phyloP scores from a whole-genome alignment of 139 green algal genomes.

The Chlorella vulgaris region DNA sequence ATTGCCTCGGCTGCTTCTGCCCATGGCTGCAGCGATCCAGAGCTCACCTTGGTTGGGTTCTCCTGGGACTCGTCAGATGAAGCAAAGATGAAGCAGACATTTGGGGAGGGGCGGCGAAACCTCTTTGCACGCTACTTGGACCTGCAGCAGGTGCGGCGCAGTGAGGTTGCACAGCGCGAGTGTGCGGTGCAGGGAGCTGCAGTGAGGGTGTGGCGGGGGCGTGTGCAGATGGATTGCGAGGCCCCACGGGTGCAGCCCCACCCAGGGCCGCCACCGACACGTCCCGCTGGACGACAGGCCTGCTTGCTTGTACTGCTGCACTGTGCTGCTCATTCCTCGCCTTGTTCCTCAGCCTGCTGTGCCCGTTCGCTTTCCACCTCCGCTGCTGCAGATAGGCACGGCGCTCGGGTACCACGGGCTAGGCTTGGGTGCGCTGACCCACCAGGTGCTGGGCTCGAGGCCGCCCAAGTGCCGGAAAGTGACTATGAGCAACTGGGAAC shows the following conservation, averaged over 20 bases:
- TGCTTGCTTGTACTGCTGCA: no score
- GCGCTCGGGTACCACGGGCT: conserved; percentile 31
- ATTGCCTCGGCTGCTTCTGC: background rate
- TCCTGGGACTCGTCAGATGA: conserved; percentile 46
- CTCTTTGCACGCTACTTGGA: conserved; percentile 41
- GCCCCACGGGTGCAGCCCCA: no score
- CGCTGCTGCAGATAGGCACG: conserved; percentile 12
- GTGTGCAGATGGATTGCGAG: no score
- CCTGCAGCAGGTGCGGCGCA: conserved; percentile 34
- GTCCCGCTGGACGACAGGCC: no score
- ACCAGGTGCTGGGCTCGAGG: conserved; percentile 34
- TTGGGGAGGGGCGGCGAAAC: conserved; percentile 27
- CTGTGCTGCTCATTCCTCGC: no score
- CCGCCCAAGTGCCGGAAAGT: conserved; percentile 31
- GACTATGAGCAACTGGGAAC: conserved; percentile 47
- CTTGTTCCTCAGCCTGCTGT: no score
- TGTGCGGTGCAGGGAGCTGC: background rate
- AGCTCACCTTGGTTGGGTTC: conserved; percentile 40
- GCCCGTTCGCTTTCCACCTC: background rate
- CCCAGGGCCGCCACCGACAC: no score
- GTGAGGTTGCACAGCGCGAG: background rate
- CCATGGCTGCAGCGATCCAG: conserved; percentile 25
- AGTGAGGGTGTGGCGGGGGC: background rate
- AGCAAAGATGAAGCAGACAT: conserved; percentile 42
- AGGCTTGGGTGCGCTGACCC: conserved; percentile 38